These are phyloP conservation scores for Caloboletus firmus DNA, from an alignment of 1,284 basidiomycete genomes.

Conservation along the genomic window DNA sequence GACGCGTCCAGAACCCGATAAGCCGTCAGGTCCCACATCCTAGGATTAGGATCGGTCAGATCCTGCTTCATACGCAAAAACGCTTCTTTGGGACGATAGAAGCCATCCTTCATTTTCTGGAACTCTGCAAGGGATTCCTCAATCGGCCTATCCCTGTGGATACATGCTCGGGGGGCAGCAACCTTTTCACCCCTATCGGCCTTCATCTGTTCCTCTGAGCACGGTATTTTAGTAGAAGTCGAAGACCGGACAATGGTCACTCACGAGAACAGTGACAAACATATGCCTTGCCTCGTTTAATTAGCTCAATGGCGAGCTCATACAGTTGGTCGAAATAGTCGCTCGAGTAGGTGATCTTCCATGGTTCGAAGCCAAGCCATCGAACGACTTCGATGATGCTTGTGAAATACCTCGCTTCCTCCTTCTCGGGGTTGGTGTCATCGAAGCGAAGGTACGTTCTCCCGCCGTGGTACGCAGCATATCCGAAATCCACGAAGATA, in stretches of 20 bases:
- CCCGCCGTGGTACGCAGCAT: slow-evolving; percentile 89
- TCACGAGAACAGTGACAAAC: slow-evolving; percentile 93
- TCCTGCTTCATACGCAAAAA: slow-evolving; percentile 99
- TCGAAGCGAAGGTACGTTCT: slow-evolving; percentile 95
- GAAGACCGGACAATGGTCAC: slow-evolving; percentile 32
- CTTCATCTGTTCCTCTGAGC: slow-evolving; percentile 86
- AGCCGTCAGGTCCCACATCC: slow-evolving; percentile 99
- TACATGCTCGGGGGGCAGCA: slow-evolving; percentile 80
- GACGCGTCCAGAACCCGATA: slow-evolving; percentile 91
- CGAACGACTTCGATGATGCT: slow-evolving; percentile 94
- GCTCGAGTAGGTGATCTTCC: slow-evolving; percentile 98
- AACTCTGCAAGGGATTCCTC: slow-evolving; percentile 88
- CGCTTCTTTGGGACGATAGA: slow-evolving; percentile 88
- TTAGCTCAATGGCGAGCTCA: slow-evolving; percentile 88
- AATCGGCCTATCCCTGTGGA: slow-evolving; percentile 81
- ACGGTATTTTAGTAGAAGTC: slow-evolving; percentile 7
- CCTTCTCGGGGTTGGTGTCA: slow-evolving; percentile 98
- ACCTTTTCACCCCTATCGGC: slow-evolving; percentile 81
- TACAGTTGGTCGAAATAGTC: slow-evolving; percentile 94
- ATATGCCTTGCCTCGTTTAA: slow-evolving; percentile 90
- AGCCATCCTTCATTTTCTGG: slow-evolving; percentile 89
- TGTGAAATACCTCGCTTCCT: slow-evolving; percentile 95
- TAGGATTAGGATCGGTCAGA: slow-evolving; percentile 89
- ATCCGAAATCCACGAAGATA: slow-evolving; percentile 98
- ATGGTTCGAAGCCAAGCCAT: slow-evolving; percentile 98